Evolutionary conservation across 1,284 basidiomycete species (phyloP), one percentile per base, ranked within the genome.

Genomic region (Taiwanofungus camphoratus): DNA sequence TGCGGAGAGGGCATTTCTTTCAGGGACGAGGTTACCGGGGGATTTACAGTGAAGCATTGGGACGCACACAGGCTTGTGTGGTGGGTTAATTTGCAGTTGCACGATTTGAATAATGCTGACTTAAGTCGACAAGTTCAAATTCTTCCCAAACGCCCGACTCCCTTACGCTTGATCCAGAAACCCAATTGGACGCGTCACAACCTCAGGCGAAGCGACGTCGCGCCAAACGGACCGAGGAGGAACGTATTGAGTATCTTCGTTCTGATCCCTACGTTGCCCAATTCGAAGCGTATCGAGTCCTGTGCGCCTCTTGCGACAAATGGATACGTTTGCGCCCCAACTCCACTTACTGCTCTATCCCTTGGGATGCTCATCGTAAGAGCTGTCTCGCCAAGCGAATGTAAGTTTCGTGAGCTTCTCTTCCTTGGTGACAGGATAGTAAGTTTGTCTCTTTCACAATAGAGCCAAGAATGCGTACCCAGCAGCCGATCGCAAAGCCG

Each of bases 261-360:
- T 67, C 70, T 0, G 85, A 88, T 60, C 79, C 81, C n/a, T 84
- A 87, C 54, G 82, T 87, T 36, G 80, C 78, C 19, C 69, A 81
- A 52, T 87, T 85, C 59, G 86, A 88, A 62, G 74, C 85, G 0
- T 87, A 87, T 56, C 74, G 82, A 16, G 84, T 88, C 23, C 70
- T 87, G 4, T 88, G 86, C 60, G 79, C 76, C 29, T 77, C 74
- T 4, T 88, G 85, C 62, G 77, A 86, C 61, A 87, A 86, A 58
- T 88, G 85, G 85, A 87, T 88, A 51, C 74, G 85, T 26, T 67
- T 88, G 15, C 72, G 85, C 12, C 84, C 84, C 32, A 88, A 88
- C 59, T 87, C 83, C 41, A 87, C 85, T 0, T 88, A 86, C 55
- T 88, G 85, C 59, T 82, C 79, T n/a, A 87, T 87, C 45, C 85